These are phyloP conservation scores for Mycena maculata DNA, from an alignment of 768 basidiomycete genomes.

Conservation along the genomic window DNA sequence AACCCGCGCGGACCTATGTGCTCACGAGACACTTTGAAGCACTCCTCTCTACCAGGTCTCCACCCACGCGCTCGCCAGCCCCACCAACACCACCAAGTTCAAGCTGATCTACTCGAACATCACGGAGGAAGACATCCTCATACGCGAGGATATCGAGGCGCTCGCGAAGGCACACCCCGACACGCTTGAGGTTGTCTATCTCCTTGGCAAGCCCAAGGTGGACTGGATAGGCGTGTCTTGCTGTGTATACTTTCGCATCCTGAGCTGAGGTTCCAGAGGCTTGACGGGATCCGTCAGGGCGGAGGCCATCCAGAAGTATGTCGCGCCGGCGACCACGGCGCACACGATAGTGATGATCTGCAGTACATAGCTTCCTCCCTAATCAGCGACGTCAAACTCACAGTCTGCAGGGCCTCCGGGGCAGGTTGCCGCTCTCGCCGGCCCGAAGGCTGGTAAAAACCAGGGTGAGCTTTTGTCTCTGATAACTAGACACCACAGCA, in stretches of 20 bases:
- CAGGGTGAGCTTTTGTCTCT: conserved; percentile 89
- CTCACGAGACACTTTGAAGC: conserved; percentile 51
- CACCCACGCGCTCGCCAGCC: conserved; percentile 75
- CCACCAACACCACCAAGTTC: conserved; percentile 92
- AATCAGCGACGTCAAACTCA: conserved; percentile 18
- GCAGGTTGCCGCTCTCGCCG: conserved; percentile 88
- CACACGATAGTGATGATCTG: conserved; percentile 93
- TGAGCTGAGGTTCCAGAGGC: conserved; percentile 50
- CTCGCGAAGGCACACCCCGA: conserved; percentile 76
- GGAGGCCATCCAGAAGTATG: conserved; percentile 79
- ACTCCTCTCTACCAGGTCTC: conserved; percentile 89
- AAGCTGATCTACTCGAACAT: conserved; percentile 93
- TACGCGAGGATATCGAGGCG: conserved; percentile 80
- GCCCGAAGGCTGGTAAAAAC: conserved; percentile 88
- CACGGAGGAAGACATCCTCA: conserved; percentile 89
- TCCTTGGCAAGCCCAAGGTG: conserved; percentile 79
- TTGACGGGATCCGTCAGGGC: conserved; percentile 79
- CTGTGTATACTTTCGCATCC: conserved; percentile 21
- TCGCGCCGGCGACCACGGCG: conserved; percentile 71
- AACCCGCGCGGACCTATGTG: not conserved
- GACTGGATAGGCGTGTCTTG: conserved; percentile 65
- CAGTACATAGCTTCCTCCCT: conserved; percentile 63
- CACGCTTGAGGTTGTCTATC: conserved; percentile 85
- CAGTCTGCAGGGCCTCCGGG: conserved; percentile 74
- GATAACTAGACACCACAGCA: too few species aligned